Percentiles rank a stretch among this genome's conserved stretches.
These are phyloP conservation scores for Pseudogymnoascus sp. DNA, from an alignment of 2,329 filamentous ascomycete genomes.

Conservation along the genomic window DNA sequence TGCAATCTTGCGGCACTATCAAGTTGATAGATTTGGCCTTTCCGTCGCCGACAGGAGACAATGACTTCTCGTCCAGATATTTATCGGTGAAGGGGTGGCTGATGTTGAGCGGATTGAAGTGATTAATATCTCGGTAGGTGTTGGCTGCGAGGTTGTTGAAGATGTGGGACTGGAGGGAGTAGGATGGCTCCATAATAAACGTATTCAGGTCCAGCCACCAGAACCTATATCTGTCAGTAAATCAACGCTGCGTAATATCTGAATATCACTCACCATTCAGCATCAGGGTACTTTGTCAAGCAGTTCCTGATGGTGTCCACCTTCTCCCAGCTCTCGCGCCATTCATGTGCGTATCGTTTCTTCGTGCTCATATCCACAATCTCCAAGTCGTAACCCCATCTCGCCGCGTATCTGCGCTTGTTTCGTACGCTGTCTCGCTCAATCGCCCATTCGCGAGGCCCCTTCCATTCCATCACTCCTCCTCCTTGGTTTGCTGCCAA, in stretches of 20 bases:
- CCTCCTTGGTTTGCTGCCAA: conserved; percentile 89
- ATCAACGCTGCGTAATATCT: not conserved
- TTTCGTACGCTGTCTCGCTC: conserved; percentile 93
- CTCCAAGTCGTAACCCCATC: conserved; percentile 93
- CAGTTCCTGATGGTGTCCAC: conserved; percentile 85
- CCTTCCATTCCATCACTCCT: conserved; percentile 99
- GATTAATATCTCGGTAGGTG: conserved; percentile 91
- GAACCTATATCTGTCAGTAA: conserved; percentile 58
- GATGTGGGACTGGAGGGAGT: conserved; percentile 82
- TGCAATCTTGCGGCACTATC: conserved; percentile 85
- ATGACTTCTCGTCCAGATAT: conserved; percentile 68
- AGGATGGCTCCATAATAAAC: conserved; percentile 91
- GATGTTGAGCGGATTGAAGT: conserved; percentile 92
- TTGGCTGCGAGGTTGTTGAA: conserved; percentile 69
- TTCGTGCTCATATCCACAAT: conserved; percentile 98
- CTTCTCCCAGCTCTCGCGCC: conserved; percentile 99
- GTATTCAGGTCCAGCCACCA: conserved; percentile 99
- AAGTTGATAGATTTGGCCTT: conserved; percentile 73
- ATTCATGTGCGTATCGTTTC: conserved; percentile 97
- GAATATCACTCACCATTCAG: conserved; percentile 73
- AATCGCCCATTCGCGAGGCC: conserved; percentile 93
- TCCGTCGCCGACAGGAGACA: conserved; percentile 68
- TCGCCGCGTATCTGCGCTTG: conserved; percentile 77
- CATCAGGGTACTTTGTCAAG: conserved; percentile 87
- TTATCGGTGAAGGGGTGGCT: conserved; percentile 66